These are phyloP conservation scores for Pythium angustatum DNA, from an alignment of 352 stramenopile species.

Conservation along the genomic window DNA sequence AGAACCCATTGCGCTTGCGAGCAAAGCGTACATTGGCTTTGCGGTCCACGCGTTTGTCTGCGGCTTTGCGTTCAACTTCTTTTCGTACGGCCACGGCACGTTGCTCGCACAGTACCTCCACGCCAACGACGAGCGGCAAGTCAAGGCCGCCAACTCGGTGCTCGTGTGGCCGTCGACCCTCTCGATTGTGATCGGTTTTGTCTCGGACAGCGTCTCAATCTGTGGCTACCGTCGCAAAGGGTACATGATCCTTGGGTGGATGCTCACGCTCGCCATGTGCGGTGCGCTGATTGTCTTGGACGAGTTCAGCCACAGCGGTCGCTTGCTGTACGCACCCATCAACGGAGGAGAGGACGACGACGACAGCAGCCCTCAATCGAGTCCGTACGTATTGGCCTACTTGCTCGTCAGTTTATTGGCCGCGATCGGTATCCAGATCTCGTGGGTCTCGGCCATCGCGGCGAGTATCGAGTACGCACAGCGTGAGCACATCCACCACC, in stretches of 20 bases:
- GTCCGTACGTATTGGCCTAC: slow-evolving; percentile 9
- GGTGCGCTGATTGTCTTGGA: slow-evolving; percentile 14
- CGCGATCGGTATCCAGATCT: slow-evolving; percentile 25
- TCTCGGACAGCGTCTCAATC: slow-evolving; percentile 64
- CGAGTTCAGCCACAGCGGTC: slow-evolving; percentile 7
- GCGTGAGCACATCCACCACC: slow-evolving; percentile 26
- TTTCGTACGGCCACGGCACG: slow-evolving; percentile 18
- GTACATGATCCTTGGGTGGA: slow-evolving; percentile 72
- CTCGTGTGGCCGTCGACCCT: slow-evolving; percentile 57
- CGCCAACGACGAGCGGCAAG: slow-evolving; percentile 10
- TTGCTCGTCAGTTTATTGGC: slow-evolving; percentile 17
- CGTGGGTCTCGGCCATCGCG: slow-evolving; percentile 20
- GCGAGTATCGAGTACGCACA: slow-evolving; percentile 31
- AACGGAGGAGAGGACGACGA: not conserved
- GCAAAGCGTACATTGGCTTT: slow-evolving; percentile 19
- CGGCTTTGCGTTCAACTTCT: slow-evolving; percentile 25
- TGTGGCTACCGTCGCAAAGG: slow-evolving; percentile 64
- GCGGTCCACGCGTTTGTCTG: slow-evolving; percentile 4
- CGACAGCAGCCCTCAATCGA: not conserved
- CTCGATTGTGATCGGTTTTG: slow-evolving; percentile 71
- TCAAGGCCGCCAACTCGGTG: slow-evolving; percentile 26
- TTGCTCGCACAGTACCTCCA: slow-evolving; percentile 24
- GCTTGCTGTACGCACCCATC: not conserved
- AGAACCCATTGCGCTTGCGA: slow-evolving; percentile 16
- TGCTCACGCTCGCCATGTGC: slow-evolving; percentile 16